Conservation (phyloP, 2,329 filamentous ascomycete genomes). For the Nakataea oryzae region DNA sequence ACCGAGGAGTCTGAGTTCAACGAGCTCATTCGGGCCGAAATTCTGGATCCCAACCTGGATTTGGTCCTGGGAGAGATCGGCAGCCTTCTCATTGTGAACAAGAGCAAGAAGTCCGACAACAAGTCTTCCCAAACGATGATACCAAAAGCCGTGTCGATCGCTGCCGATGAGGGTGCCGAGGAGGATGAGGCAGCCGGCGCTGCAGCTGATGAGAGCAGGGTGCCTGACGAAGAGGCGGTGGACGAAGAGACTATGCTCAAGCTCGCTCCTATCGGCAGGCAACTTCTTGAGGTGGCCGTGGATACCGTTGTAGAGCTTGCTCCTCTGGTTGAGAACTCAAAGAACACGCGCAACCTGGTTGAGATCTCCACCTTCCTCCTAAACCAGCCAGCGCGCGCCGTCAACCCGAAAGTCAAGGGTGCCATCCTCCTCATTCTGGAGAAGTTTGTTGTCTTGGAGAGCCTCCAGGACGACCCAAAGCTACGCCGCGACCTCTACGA, state of each 20-base stretch:
- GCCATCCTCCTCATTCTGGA: conserved; percentile 71
- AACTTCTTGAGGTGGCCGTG: conserved; percentile 70
- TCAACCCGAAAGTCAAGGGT: conserved; percentile 75
- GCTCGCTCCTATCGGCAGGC: conserved; percentile 40
- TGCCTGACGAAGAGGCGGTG: not conserved
- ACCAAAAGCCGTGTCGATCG: too few relatives aligned
- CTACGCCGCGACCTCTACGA: conserved; percentile 59
- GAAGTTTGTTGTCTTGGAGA: conserved; percentile 62
- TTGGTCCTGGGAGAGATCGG: conserved; percentile 58
- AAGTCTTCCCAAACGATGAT: not conserved
- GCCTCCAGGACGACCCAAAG: conserved; percentile 41
- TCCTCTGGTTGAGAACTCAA: conserved; percentile 54
- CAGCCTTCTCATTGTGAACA: conserved; percentile 37
- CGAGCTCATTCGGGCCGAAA: conserved; percentile 41
- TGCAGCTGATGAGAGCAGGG: not conserved
- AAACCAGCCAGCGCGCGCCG: conserved; percentile 71
- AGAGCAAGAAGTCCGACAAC: not conserved
- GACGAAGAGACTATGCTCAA: not conserved
- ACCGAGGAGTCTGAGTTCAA: conserved; percentile 45
- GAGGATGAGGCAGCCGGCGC: not conserved
- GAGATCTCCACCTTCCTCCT: conserved; percentile 73
- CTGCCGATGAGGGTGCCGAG: not conserved
- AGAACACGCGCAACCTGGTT: conserved; percentile 67
- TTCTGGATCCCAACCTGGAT: conserved; percentile 47
- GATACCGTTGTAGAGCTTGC: conserved; percentile 69